phyloP scores from a whole-genome alignment of 2,329 filamentous ascomycete species.

The Tolypocladium inflatum region DNA sequence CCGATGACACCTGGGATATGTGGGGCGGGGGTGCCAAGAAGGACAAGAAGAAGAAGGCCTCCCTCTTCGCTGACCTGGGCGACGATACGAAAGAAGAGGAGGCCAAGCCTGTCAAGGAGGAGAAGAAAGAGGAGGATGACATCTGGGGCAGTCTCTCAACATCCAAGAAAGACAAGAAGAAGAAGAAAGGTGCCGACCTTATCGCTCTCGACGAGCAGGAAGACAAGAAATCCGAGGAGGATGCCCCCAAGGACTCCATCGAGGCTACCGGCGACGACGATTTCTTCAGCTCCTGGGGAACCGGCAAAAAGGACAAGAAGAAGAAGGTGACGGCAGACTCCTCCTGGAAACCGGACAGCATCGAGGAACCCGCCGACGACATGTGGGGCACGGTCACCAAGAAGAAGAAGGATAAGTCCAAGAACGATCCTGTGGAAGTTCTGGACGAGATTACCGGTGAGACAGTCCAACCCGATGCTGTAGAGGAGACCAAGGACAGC shows the following conservation, averaged over 20 bases:
- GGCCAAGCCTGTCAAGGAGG: neutral
- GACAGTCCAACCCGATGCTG: conserved; percentile 34
- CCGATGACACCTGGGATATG: neutral
- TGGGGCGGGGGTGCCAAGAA: conserved; percentile 4
- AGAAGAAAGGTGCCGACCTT: conserved; percentile 29
- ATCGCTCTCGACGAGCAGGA: conserved; percentile 24
- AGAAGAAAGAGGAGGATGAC: neutral
- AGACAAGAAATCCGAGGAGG: conserved; percentile 13
- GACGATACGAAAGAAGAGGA: neutral
- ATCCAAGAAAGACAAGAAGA: conserved; percentile 13
- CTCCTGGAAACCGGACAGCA: conserved; percentile 28
- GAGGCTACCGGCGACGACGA: conserved; percentile 33
- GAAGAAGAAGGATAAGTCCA: conserved; percentile 44
- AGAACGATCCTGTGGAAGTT: conserved; percentile 39
- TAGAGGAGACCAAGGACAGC: conserved; percentile 32
- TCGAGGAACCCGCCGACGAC: conserved; percentile 34
- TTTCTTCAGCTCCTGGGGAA: conserved; percentile 48
- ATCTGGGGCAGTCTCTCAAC: neutral
- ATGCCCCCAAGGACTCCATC: conserved; percentile 16
- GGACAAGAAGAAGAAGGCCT: conserved; percentile 9
- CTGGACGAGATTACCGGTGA: conserved; percentile 35
- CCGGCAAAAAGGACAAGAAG: conserved; percentile 38
- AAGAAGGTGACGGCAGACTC: conserved; percentile 21
- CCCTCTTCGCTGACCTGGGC: neutral
- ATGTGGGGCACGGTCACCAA: conserved; percentile 24